A percentile compares a stretch with the other conserved stretches of the same genome.
Conservation (phyloP, 139 green algal genomes). For the Nannochloris sp. region DNA sequence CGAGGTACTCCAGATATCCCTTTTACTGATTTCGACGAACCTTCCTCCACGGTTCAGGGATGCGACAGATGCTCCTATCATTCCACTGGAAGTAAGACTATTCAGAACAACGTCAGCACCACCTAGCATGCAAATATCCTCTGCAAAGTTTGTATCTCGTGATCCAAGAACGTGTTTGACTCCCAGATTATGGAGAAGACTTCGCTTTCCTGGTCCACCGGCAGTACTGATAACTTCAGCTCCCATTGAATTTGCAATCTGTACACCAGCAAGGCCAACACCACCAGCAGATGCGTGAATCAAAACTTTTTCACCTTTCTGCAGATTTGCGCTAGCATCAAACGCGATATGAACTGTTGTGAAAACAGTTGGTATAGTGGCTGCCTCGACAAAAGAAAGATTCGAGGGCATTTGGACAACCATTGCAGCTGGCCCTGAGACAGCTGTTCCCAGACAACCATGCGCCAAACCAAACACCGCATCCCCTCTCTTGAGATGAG, state of each 20-base stretch:
- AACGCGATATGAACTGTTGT: constrained; percentile 37
- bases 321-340: constrained; percentile 28
- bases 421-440: constrained; percentile 35
- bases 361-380: constrained; percentile 65
- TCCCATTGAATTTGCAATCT: constrained; percentile 32
- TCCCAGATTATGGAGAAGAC: constrained; percentile 35
- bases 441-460: constrained; percentile 53
- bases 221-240: constrained; percentile 32
- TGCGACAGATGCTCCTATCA: constrained; percentile 60
- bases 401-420: constrained; percentile 48
- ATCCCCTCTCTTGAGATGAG: constrained; percentile 2
- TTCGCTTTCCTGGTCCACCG: constrained; percentile 39
- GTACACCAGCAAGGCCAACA: constrained; percentile 55
- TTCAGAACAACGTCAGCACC: constrained; percentile 48
- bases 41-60: constrained; percentile 34
- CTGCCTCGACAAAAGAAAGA: constrained; percentile 52
- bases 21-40: constrained; percentile 76
- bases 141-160: constrained; percentile 45
- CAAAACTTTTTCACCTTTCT: constrained; percentile 39
- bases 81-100: constrained; percentile 66
- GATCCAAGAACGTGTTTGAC: constrained; percentile 32
- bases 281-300: constrained; percentile 65
- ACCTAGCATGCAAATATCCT: constrained; percentile 7
- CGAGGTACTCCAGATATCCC: constrained; percentile 62
- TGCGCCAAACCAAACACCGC: constrained; percentile 63